These are phyloP conservation scores for Eutrema heterophyllum DNA, from an alignment of 345 rosid species.

Conservation along the genomic window DNA sequence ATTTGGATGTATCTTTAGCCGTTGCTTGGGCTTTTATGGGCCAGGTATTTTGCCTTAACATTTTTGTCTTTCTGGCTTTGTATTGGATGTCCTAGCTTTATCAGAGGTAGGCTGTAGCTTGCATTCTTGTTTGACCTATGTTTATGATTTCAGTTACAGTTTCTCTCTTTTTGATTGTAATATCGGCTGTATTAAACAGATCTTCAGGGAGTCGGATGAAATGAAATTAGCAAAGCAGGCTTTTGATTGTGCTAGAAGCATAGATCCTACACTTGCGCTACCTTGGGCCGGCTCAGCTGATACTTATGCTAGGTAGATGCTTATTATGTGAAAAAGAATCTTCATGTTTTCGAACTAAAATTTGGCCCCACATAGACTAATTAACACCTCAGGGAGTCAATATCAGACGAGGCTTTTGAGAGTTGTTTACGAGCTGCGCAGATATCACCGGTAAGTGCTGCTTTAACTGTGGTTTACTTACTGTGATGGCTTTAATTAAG, in stretches of 20 bases:
- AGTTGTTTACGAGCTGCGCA: slow-evolving; percentile 88
- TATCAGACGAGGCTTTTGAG: slow-evolving; percentile 76
- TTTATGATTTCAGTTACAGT: background rate
- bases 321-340: slow-evolving; percentile 4
- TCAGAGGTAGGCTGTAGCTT: background rate
- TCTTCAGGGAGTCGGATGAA: slow-evolving; percentile 62
- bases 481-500: slow-evolving; percentile 14
- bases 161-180: background rate
- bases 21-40: slow-evolving; percentile 93
- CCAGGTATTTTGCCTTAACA: slow-evolving; percentile 47
- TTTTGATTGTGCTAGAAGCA: slow-evolving; percentile 92
- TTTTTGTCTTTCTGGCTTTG: background rate
- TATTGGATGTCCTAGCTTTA: background rate
- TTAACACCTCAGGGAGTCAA: slow-evolving; percentile 47
- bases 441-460: slow-evolving; percentile 68
- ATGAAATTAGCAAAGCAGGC: slow-evolving; percentile 75
- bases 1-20: slow-evolving; percentile 78
- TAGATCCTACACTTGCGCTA: slow-evolving; percentile 91
- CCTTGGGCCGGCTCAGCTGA: slow-evolving; percentile 99
- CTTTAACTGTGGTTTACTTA: background rate
- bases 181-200: slow-evolving; percentile 40
- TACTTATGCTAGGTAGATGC: slow-evolving; percentile 49
- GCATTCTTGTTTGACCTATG: background rate
- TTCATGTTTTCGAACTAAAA: background rate
- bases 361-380: slow-evolving; percentile 3